phyloP scores from a whole-genome alignment of 129 eudicot genomes.

The Centaurea solstitialis region DNA sequence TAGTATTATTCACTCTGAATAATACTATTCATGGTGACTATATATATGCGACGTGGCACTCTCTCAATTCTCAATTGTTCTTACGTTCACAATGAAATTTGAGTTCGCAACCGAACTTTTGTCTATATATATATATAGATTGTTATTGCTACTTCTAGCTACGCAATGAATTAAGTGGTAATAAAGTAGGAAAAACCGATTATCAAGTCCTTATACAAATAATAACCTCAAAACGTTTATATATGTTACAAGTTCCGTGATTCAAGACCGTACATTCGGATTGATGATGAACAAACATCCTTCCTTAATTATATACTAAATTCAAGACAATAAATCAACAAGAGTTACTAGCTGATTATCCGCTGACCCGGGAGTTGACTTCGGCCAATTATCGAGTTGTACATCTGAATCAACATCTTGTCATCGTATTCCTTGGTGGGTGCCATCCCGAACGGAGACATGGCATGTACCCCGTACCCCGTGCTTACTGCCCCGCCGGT shows the following conservation, averaged over 20 bases:
- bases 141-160: not conserved
- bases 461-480: not conserved
- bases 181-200: not conserved
- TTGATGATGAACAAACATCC: not conserved
- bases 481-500: slow-evolving; percentile 30
- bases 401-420: slow-evolving; percentile 68
- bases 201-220: not conserved
- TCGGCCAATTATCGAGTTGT: slow-evolving; percentile 61
- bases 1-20: too few species aligned
- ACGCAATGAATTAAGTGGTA: not conserved
- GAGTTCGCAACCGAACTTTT: too few species aligned
- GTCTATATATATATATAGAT: too few species aligned
- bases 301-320: not conserved
- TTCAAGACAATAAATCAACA: too few species aligned
- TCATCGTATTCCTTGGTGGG: slow-evolving; percentile 81
- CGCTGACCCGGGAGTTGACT: not conserved
- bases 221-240: not conserved
- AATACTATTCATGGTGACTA: too few species aligned
- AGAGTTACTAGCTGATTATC: not conserved
- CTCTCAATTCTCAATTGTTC: too few species aligned
- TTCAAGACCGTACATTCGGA: not conserved
- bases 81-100: too few species aligned
- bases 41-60: too few species aligned
- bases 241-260: not conserved
- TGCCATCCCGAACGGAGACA: slow-evolving; percentile 35